Base-by-base conservation (phyloP, 768 basidiomycete genomes). In the Dendrothele bispora region DNA sequence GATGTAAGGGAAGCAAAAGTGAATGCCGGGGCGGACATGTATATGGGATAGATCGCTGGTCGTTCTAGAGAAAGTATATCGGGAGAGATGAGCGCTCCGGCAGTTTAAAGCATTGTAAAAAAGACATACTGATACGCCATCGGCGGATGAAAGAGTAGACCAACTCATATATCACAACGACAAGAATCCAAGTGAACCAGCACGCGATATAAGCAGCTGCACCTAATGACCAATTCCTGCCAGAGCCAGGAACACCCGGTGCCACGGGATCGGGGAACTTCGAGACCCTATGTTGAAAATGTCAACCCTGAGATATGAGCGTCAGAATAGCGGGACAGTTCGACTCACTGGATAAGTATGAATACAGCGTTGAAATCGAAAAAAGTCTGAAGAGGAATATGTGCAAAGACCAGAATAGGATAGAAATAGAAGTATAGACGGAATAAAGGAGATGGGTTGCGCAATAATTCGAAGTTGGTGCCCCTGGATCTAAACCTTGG, bases 321-420 rank as follows among this genome's bases (percentile, higher is more conserved):
- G 29, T 34, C n/a, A 47, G 43, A 51, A 50, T n/a, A 29, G 49
- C 32, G 28, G 28, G 37, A 42, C 29, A 25, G 30, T 47, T 12
- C n/a, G n/a, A 84, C 91, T 71, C 60, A 93, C 91, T 91, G 83
- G 34, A 92, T 61, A 56, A 94, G 64, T 55, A 92, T 83, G 69
- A 83, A 95, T 54, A 86, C 83, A 56, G 85, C 83, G 63, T 94
- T 93, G 64, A 93, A 91, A 61, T 95, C 93, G 63, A 95, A 84
- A 61, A 87, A 94, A 1, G 86, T 83, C 63, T 93, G 91, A 7
- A 89, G 62, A 21, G 82, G 81, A 32, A 91, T 67, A 60, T 90
- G 85, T 17, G 79, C 82, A 62, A 91, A 82, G 5, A 81, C 75
- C 53, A 91, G 63, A 14, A 91, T 32, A n/a, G 86, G 87, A 61